A percentile compares a stretch with the other conserved stretches of the same genome.
Evolutionary conservation across 2,329 filamentous ascomycete genomes (phyloP).

Genomic region (Hypomyces rosellus): DNA sequence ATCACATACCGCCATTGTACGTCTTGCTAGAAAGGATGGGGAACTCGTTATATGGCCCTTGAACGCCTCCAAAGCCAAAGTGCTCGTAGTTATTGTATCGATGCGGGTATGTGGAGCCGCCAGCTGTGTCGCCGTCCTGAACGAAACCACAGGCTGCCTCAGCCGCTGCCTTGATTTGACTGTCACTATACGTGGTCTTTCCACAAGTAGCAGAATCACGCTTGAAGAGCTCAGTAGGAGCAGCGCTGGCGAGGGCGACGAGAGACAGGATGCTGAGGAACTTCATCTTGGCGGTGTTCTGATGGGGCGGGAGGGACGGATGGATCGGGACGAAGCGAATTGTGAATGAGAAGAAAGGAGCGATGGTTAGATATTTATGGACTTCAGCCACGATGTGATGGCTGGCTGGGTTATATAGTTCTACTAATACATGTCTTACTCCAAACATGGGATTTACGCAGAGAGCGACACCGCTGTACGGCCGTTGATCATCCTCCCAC

Average conservation of each 20-base stretch:
- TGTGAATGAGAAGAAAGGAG: too few species aligned
- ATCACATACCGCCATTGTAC: conserved; percentile 29
- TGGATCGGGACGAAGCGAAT: too few species aligned
- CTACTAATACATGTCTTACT: too few species aligned
- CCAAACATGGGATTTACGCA: too few species aligned
- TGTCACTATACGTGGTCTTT: conserved; percentile 21
- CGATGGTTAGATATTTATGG: too few species aligned
- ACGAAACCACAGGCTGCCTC: conserved; percentile 19
- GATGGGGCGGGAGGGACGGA: neutral
- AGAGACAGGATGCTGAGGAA: conserved; percentile 23
- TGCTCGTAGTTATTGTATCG: conserved; percentile 32
- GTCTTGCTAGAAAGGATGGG: conserved; percentile 26
- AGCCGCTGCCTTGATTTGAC: conserved; percentile 24
- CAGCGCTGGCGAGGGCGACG: conserved; percentile 21
- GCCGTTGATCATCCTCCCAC: too few species aligned
- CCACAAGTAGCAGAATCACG: conserved; percentile 26
- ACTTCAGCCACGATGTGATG: too few species aligned
- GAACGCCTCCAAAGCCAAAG: conserved; percentile 24
- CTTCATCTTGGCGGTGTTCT: conserved; percentile 17
- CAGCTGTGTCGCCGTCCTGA: conserved; percentile 17
- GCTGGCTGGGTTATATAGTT: too few species aligned
- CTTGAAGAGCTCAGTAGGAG: conserved; percentile 18
- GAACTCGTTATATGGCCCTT: conserved; percentile 33
- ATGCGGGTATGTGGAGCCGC: conserved; percentile 31
- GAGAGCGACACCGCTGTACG: too few species aligned